These are phyloP conservation scores for Colletotrichum lentis DNA, from an alignment of 2,329 filamentous ascomycete genomes.

Conservation along the genomic window DNA sequence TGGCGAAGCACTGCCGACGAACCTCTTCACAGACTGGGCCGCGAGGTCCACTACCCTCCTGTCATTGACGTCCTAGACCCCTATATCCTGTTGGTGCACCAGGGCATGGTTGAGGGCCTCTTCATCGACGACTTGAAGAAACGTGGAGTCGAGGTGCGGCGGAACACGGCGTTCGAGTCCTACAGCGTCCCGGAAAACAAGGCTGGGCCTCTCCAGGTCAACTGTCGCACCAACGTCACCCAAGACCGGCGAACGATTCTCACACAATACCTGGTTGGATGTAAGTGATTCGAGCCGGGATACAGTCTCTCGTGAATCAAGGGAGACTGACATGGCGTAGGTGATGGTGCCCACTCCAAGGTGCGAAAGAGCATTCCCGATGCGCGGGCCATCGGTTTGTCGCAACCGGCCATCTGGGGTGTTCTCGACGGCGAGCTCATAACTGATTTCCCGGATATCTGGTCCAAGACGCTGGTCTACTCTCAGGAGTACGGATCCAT, in stretches of 20 bases:
- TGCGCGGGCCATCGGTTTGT: constrained; percentile 63
- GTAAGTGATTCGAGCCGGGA: constrained; percentile 48
- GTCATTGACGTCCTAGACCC: constrained; percentile 65
- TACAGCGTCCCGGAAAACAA: constrained; percentile 59
- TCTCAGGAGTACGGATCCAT: constrained; percentile 73
- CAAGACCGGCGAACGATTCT: constrained; percentile 61
- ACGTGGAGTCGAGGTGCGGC: constrained; percentile 68
- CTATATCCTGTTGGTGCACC: constrained; percentile 69
- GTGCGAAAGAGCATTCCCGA: constrained; percentile 71
- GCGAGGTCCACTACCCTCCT: constrained; percentile 74
- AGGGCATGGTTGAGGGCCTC: constrained; percentile 77
- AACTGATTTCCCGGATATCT: constrained; percentile 78
- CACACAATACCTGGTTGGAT: constrained; percentile 73
- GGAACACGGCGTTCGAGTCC: constrained; percentile 70
- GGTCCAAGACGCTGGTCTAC: constrained; percentile 76
- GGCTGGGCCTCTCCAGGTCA: constrained; percentile 57
- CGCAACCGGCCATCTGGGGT: constrained; percentile 69
- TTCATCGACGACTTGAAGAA: constrained; percentile 74
- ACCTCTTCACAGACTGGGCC: constrained; percentile 66
- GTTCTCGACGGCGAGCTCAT: constrained; percentile 75
- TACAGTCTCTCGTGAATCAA: not conserved
- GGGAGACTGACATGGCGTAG: constrained; percentile 42
- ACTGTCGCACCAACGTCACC: constrained; percentile 60
- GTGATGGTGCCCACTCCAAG: constrained; percentile 76
- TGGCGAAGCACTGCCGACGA: constrained; percentile 66